Evolutionary conservation across 139 green algal genomes (phyloP), one percentile per base, ranked within the genome.

Genomic region (Chlorella sp.): DNA sequence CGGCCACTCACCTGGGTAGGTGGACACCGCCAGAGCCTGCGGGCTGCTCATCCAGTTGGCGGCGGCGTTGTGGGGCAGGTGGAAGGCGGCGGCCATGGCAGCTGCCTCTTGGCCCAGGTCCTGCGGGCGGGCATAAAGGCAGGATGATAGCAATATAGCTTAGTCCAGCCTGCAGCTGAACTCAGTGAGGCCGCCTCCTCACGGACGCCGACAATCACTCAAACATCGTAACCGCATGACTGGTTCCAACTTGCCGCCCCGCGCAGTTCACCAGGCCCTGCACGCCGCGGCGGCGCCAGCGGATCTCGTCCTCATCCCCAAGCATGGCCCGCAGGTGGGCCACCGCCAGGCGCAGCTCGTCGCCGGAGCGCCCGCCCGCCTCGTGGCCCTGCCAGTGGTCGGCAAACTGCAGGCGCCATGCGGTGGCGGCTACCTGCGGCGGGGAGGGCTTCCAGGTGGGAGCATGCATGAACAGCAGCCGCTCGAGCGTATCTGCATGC

Each of bases 41-140:
- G 77, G 16, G 38, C 40, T 83, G 77, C 48, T 43, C 77, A 83
- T 83, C 77, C 77, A 83, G 77, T 46, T 73, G 38, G 77, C 77
- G 26, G 77, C 77, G 28, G 60, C 77, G 3, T 38, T 43, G 40
- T 64, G 73, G 77, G 77, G 77, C 40, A 83, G 60, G 40, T 24
- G 60, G 60, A 83, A 83, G 41, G 77, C 58, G 0, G 40, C 13
- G 13, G 40, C 41, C 8, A 83, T 51, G 30, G 41, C 14, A 6
- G 56, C 77, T 1, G 77, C 73, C 60, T 83, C 77, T 60, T 73
- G 58, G 40, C 26, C 22, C 40, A 83, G 26, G 40, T 83, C 77
- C 77, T 83, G 77, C 74, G 43, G 28, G 72, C 2, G 4, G 38
- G 38, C 2, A 26, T 2, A 34, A 3, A 60, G 51, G 16, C 46